Percentiles rank a stretch among this genome's conserved stretches.
Conservation (phyloP, 2,329 filamentous ascomycete genomes). For the Alternaria consortialis region DNA sequence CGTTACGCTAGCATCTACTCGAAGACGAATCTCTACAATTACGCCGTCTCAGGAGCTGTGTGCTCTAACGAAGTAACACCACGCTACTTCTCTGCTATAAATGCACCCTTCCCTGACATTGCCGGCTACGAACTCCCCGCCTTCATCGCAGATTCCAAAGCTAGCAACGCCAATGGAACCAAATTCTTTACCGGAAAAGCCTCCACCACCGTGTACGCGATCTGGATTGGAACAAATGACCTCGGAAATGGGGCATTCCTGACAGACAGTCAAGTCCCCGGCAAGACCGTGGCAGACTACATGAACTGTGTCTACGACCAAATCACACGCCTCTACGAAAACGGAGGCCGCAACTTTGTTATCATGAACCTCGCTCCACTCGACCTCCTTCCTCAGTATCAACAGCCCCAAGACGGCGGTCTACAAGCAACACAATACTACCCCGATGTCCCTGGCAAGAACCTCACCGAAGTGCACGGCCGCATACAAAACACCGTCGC, state of each 20-base stretch:
- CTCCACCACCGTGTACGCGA: slow-evolving; percentile 73
- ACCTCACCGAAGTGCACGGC: slow-evolving; percentile 60
- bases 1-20: slow-evolving; percentile 70
- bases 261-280: slow-evolving; percentile 67
- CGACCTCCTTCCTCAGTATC: slow-evolving; percentile 73
- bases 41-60: slow-evolving; percentile 76
- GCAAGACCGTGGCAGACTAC: slow-evolving; percentile 70
- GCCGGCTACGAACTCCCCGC: slow-evolving; percentile 58
- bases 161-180: slow-evolving; percentile 45
- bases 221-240: slow-evolving; percentile 87
- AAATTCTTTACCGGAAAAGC: slow-evolving; percentile 57
- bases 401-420: slow-evolving; percentile 58
- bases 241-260: slow-evolving; percentile 73
- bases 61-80: slow-evolving; percentile 75
- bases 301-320: slow-evolving; percentile 72
- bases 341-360: slow-evolving; percentile 75
- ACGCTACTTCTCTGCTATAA: slow-evolving; percentile 62
- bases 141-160: slow-evolving; percentile 56
- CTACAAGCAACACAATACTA: slow-evolving; percentile 57
- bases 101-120: slow-evolving; percentile 66
- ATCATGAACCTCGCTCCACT: slow-evolving; percentile 75
- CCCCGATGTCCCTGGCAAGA: slow-evolving; percentile 56
- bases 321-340: slow-evolving; percentile 69
- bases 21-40: slow-evolving; percentile 67
- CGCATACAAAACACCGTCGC: slow-evolving; percentile 63